Base-by-base conservation (phyloP, 495 filamentous ascomycete genomes). In the Talaromyces trachyspermus region DNA sequence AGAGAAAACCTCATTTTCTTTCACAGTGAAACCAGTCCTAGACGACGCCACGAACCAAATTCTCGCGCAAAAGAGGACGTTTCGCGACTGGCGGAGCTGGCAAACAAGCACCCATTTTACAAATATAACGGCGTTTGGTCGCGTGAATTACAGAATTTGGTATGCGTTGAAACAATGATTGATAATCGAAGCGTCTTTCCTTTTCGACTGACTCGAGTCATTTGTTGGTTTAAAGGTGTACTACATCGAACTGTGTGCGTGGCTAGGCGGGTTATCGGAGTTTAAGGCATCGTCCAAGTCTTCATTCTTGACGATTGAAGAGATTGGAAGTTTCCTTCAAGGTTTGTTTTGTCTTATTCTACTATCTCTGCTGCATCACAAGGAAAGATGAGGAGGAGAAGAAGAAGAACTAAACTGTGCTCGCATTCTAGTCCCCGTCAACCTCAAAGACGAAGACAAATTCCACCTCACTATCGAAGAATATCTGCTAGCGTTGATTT, bases 401-500 rank as follows among this genome's bases (percentile, higher is more conserved):
- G 11, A 5, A 19, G 19, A 12, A n/a, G 12, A 45, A 8, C 15
- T 32, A 14, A 18, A 20, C 43, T 10, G 10, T 26, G 12, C 51
- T n/a, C n/a, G n/a, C n/a, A n/a, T n/a, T n/a, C n/a, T n/a, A 95
- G 92, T 97, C n/a, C 94, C 92, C 18, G 83, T 95, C 54, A 96
- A 95, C 60, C 78, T 96, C 52, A 95, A 95, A 65, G 85, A 87
- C 50, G 63, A 76, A 51, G 94, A 97, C 63, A 76, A 80, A 20
- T 98, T 98, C 76, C 92, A 97, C 61, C 69, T 98, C 49, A 91
- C 89, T 23, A 89, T 95, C 57, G 92, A 98, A 66, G 92, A 98
- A 61, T 98, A 98, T 64, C 81, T 98, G 3, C 83, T 89, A 36
- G 82, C 85, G 6, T 72, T 96, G 33, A 88, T 91, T 39, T 75